Conservation (phyloP, 2,329 filamentous ascomycete species). For the Exserohilum rostratum region DNA sequence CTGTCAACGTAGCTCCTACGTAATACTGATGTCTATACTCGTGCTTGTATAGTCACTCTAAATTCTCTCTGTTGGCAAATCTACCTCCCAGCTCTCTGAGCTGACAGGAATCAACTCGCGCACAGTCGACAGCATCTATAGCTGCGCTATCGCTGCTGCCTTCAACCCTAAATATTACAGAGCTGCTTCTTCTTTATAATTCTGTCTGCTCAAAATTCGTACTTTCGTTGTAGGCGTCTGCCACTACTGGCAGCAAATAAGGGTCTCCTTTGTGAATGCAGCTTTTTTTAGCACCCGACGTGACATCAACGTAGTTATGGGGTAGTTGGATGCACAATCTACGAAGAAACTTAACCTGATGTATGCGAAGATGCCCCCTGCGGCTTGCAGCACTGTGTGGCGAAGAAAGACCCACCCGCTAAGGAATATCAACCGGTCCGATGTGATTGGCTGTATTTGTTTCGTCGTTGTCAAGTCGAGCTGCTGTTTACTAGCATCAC, state of each 20-base stretch:
- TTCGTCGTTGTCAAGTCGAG: not conserved
- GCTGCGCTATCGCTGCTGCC: constrained; percentile 10
- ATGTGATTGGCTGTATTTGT: not conserved
- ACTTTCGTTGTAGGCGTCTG: not conserved
- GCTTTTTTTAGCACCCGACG: not conserved
- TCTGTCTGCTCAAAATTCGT: not conserved
- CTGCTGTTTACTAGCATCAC: not conserved
- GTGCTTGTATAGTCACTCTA: constrained; percentile 5
- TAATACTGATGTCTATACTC: constrained; percentile 11
- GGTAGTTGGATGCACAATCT: not conserved
- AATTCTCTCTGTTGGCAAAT: not conserved
- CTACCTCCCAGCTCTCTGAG: not conserved
- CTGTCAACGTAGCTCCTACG: constrained; percentile 5
- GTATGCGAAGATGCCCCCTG: not conserved
- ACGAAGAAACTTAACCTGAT: not conserved
- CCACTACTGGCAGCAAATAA: not conserved
- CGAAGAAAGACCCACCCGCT: not conserved
- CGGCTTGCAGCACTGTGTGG: not conserved
- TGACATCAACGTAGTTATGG: not conserved
- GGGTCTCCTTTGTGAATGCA: not conserved
- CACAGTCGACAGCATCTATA: constrained; percentile 11
- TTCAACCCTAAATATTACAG: constrained; percentile 6
- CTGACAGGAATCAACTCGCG: no score
- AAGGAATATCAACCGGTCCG: not conserved
- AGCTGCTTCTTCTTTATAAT: not conserved